Percentiles rank a stretch among this genome's conserved stretches.
Evolutionary conservation across 225 moss, liverwort and hornwort species (phyloP).

Genomic region (Ulota crispa): DNA sequence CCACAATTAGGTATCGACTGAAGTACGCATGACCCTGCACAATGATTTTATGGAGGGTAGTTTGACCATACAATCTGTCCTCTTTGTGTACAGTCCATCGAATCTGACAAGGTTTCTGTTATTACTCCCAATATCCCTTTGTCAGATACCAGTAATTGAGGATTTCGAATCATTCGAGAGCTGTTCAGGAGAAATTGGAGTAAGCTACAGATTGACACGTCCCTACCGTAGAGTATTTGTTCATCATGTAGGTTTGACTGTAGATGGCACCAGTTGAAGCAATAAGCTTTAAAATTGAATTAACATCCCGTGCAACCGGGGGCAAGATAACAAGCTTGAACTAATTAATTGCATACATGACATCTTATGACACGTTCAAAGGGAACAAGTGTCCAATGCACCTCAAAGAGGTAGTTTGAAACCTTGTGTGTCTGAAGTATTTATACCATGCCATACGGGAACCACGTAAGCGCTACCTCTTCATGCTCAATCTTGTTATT

Average conservation of each 20-base stretch:
- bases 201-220: background rate
- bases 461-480: too few species aligned
- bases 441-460: too few species aligned
- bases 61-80: conserved; percentile 7
- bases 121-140: background rate
- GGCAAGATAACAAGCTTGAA: too few species aligned
- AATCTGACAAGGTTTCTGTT: background rate
- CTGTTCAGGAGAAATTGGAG: background rate
- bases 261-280: background rate
- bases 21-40: background rate
- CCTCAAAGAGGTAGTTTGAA: too few species aligned
- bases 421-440: too few species aligned
- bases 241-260: background rate
- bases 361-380: too few species aligned
- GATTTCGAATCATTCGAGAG: background rate
- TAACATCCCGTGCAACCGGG: too few species aligned
- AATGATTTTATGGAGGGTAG: background rate
- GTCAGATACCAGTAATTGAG: background rate
- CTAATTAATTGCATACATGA: too few species aligned
- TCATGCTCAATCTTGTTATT: too few species aligned
- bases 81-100: background rate
- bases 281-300: background rate
- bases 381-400: too few species aligned
- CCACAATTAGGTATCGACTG: background rate
- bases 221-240: background rate